Evolutionary conservation across 2,329 filamentous ascomycete genomes (phyloP).

Genomic region (Pseudogymnoascus sp.): DNA sequence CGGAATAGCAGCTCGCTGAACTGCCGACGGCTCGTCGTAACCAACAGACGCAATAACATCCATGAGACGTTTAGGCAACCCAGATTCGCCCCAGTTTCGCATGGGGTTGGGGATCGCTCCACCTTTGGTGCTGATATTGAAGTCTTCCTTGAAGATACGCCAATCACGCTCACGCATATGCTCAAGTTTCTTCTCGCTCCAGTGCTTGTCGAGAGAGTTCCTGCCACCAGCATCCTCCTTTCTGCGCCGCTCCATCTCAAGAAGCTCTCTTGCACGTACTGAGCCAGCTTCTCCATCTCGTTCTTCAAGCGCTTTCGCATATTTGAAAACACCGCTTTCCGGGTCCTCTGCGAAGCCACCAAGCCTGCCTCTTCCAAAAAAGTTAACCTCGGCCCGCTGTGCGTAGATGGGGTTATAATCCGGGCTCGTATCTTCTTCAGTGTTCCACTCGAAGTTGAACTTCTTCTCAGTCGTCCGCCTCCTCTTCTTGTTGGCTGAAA

Average conservation of each 20-base stretch:
- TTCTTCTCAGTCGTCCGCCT: constrained; percentile 90
- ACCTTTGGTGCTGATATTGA: constrained; percentile 91
- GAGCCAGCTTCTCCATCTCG: constrained; percentile 69
- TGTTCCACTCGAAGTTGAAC: constrained; percentile 98
- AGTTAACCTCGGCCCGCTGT: constrained; percentile 56
- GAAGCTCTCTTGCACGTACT: constrained; percentile 67
- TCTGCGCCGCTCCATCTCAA: constrained; percentile 76
- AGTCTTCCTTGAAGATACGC: constrained; percentile 99
- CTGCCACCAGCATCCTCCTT: constrained; percentile 64
- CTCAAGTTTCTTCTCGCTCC: constrained; percentile 85
- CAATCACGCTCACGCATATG: constrained; percentile 98
- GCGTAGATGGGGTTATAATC: constrained; percentile 79
- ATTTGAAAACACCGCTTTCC: constrained; percentile 48
- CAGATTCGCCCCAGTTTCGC: constrained; percentile 86
- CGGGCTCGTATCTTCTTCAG: constrained; percentile 82
- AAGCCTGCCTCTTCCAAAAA: constrained; percentile 61
- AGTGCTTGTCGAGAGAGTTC: constrained; percentile 81
- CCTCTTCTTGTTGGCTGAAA: constrained; percentile 93
- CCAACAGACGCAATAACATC: constrained; percentile 78
- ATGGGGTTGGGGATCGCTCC: constrained; percentile 90
- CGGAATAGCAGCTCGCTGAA: constrained; percentile 90
- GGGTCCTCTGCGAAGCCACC: constrained; percentile 58
- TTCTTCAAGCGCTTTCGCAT: constrained; percentile 64
- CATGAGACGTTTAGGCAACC: constrained; percentile 67
- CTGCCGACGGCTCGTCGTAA: constrained; percentile 84